Conservation (phyloP, 257 asterid genomes). For the Linderniella brevidens region DNA sequence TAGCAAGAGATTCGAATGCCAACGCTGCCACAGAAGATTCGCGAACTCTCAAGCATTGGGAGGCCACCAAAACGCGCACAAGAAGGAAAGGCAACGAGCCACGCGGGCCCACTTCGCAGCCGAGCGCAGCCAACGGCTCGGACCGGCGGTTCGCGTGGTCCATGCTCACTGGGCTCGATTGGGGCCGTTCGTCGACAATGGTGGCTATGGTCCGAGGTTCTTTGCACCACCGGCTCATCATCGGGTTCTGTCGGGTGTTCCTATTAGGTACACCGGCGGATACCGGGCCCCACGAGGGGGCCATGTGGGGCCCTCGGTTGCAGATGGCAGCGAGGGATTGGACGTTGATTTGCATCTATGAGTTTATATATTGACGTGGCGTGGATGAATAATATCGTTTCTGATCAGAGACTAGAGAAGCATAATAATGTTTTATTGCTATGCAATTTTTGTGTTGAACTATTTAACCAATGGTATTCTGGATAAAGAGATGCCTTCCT, state of each 20-base stretch:
- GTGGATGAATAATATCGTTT: neutral
- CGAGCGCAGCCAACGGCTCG: neutral
- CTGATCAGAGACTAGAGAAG: no score
- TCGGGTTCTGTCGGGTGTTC: neutral
- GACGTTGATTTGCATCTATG: neutral
- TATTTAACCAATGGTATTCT: no score
- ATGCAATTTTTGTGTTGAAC: no score
- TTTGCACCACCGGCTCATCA: neutral
- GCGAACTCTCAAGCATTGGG: neutral
- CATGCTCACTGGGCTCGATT: neutral
- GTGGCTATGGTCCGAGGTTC: neutral
- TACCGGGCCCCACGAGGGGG: neutral
- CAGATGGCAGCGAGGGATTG: neutral
- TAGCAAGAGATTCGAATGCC: neutral
- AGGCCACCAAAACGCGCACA: neutral
- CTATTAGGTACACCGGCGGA: neutral
- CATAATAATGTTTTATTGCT: no score
- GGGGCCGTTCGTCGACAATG: neutral
- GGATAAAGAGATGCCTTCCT: no score
- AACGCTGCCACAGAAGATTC: neutral
- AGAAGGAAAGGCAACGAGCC: neutral
- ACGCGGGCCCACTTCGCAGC: neutral
- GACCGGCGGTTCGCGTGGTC: neutral
- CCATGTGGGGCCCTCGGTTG: neutral
- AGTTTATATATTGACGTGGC: neutral